Evolutionary conservation across 352 stramenopile genomes (phyloP).

Genomic region (Pythium insidiosum): DNA sequence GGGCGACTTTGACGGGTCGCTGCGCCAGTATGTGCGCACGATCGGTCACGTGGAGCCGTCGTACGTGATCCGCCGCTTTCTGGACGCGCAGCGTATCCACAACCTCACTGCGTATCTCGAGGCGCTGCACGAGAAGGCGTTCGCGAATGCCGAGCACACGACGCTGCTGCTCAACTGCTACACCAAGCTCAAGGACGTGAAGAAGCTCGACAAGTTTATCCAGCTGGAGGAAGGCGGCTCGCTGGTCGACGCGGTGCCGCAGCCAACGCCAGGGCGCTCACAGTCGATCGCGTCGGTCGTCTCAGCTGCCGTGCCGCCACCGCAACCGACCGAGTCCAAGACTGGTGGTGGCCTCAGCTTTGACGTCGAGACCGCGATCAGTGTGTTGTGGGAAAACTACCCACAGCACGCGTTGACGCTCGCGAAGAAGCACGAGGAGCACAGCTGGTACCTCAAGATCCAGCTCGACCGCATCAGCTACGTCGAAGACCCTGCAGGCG

Average conservation of each 20-base stretch:
- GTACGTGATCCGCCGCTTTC: constrained; percentile 97
- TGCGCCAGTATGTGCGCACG: constrained; percentile 96
- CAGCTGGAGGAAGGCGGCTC: constrained; percentile 85
- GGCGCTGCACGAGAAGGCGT: constrained; percentile 85
- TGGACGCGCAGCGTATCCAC: constrained; percentile 96
- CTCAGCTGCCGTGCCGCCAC: constrained; percentile 8
- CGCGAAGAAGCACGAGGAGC: constrained; percentile 85
- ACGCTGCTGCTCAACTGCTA: constrained; percentile 94
- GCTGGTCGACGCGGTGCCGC: constrained; percentile 29
- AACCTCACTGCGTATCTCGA: constrained; percentile 97
- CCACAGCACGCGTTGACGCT: constrained; percentile 85
- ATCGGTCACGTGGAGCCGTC: constrained; percentile 96
- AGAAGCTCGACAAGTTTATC: constrained; percentile 91
- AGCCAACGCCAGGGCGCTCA: no score
- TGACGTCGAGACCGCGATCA: constrained; percentile 90
- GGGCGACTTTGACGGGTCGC: constrained; percentile 91
- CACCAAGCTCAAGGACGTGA: constrained; percentile 91
- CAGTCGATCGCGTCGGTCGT: constrained; percentile 2
- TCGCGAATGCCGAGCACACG: constrained; percentile 90
- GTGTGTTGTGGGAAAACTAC: constrained; percentile 90
- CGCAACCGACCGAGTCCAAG: constrained; percentile 3
- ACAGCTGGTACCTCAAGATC: constrained; percentile 91
- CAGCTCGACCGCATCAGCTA: constrained; percentile 88
- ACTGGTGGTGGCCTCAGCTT: constrained; percentile 56
- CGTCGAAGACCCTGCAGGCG: no score